These are phyloP conservation scores for Salvia splendens DNA, from an alignment of 257 asterid species.

Conservation along the genomic window DNA sequence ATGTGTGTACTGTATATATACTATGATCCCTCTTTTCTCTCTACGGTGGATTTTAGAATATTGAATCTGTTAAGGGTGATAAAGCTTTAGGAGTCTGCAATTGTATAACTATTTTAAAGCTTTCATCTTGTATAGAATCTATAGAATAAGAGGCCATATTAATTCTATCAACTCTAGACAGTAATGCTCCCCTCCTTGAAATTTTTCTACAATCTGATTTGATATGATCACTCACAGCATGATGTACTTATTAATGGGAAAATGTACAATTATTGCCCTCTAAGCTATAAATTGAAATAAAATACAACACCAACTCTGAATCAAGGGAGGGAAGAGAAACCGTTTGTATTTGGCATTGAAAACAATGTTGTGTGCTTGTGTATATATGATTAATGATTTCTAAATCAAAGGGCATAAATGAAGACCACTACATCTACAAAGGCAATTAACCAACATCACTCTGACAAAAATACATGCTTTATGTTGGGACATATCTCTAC, in stretches of 20 bases:
- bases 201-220: too few species aligned
- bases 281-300: too few species aligned
- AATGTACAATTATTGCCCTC: too few species aligned
- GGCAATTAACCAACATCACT: slow-evolving; percentile 44
- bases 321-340: slow-evolving; percentile 2
- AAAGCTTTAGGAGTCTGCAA: background rate
- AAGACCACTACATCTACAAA: slow-evolving; percentile 38
- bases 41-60: background rate
- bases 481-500: slow-evolving; percentile 41
- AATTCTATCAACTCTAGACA: too few species aligned
- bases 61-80: background rate
- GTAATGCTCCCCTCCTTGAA: too few species aligned
- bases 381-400: slow-evolving; percentile 34
- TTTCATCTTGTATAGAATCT: too few species aligned
- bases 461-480: slow-evolving; percentile 36
- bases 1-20: background rate
- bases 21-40: slow-evolving; percentile 4
- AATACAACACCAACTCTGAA: too few species aligned
- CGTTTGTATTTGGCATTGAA: slow-evolving; percentile 28
- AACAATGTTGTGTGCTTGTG: slow-evolving; percentile 37
- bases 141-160: too few species aligned
- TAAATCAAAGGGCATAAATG: slow-evolving; percentile 27
- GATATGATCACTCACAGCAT: too few species aligned
- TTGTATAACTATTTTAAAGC: too few species aligned
- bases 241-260: too few species aligned